Evolutionary conservation across 2,329 filamentous ascomycete species (phyloP), one percentile per base, ranked within the genome.

Genomic region (Pseudocercospora crystallina): DNA sequence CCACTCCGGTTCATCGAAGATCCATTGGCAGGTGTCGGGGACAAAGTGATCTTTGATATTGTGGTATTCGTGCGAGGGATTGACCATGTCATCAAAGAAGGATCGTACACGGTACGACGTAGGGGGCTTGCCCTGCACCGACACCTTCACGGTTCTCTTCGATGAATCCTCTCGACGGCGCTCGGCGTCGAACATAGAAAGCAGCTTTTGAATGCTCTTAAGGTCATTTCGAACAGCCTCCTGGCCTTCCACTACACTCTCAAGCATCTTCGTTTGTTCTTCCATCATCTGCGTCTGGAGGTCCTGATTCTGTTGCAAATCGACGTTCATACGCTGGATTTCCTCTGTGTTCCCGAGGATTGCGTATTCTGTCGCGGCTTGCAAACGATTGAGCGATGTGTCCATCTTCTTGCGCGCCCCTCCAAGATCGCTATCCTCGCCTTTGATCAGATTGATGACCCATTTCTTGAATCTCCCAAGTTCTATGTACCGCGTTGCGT

Each of bases 1-100:
- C 44, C 44, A 47, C 37, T 38, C 36, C 11, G 39, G 14, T 14
- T 47, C 26, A 8, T 31, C 44, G 14, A 47, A 47, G 12, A 47
- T 14, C 44, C 44, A 47, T n/a, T 47, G 35, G 31, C 44, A 47
- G 20, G 44, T 47, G 31, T 47, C 44, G n/a, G 44, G 44, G 14
- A 47, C 8, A 11, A 47, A 8, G 10, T 37, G 44, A 9, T 47
- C 44, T 11, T 47, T 41, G 14, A 47, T 36, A n/a, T 29, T 36
- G 13, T 33, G 44, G 14, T 41, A 47, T n/a, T 38, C 12, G 14
- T 20, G 11, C 11, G 30, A 17, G 10, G 44, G 44, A 34, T 47
- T 36, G 30, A 39, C 33, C 30, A 37, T 47, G 29, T 39, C 44
- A 9, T 34, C 44, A 31, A 47, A 47, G 30, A 17, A 47, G 29